Base-by-base conservation (phyloP, 2,329 filamentous ascomycete genomes). In the Emergomyces orientalis region DNA sequence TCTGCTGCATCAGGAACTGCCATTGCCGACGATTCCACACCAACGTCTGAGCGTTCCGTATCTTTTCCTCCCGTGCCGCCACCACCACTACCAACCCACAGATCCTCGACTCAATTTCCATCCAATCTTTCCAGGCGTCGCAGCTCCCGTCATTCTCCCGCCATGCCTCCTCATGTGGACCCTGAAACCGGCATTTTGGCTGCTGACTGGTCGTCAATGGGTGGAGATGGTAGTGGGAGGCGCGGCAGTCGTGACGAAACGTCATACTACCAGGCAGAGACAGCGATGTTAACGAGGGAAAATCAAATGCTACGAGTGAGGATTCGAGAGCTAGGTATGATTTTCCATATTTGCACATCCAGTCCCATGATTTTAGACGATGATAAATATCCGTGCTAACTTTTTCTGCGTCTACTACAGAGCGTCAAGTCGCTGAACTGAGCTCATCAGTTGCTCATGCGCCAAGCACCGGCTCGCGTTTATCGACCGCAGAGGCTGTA, bases 221-320 rank as follows among this genome's bases (percentile, higher is more conserved):
- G 67, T 47, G 59, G 68, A 34, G 69, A 71, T 61, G 71, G 73
- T 27, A 69, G 63, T 39, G 67, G 63, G 60, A 70, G 72, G 58
- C 67, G 76, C 52, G 72, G 75, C 41, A 78, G 77, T 65, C 72
- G 78, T 56, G 79, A 81, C 63, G 79, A 81, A 62, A 73, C 70
- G 60, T 73, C 77, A 19, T 80, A 74, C 65, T 80, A 79, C 64
- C 79, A 81, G 66, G 76, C 78, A 25, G 79, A 81, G 65, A 77
- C 77, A 9, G 73, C 76, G 34, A 79, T 74, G 66, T 67, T 81
- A 37, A 74, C 73, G 11, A 72, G 79, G 49, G 79, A 81, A 63
- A 81, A 81, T 61, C 77, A 79, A 64, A 78, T 81, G 72, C 70
- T 81, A 45, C 74, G 76, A 27, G 72, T 76, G 65, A 71, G 79